phyloP scores from a whole-genome alignment of 208 protist genomes.

The Acanthamoeba rhysodes region DNA sequence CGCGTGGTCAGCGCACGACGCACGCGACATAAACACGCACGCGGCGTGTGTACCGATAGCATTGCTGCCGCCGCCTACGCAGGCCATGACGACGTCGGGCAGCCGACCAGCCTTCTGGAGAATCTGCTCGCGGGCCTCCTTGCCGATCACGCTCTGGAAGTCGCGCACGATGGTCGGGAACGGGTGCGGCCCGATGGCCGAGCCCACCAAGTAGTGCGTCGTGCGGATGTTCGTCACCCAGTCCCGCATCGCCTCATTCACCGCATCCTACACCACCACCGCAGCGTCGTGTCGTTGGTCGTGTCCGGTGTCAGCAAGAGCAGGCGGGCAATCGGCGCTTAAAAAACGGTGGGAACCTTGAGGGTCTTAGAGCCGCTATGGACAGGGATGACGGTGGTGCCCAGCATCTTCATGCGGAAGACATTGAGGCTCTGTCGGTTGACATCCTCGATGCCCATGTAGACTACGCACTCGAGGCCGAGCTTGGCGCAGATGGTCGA shows the following conservation, averaged over 20 bases:
- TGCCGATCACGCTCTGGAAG: conserved; percentile 87
- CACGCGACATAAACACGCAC: not conserved
- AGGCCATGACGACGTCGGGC: conserved; percentile 91
- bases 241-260: conserved; percentile 93
- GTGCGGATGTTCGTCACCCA: conserved; percentile 88
- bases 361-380: conserved; percentile 78
- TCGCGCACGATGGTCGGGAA: conserved; percentile 93
- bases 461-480: conserved; percentile 91
- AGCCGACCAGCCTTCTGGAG: conserved; percentile 81
- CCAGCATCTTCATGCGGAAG: conserved; percentile 93
- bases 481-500: conserved; percentile 91
- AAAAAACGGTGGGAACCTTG: not conserved
- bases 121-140: conserved; percentile 83
- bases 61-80: conserved; percentile 93
- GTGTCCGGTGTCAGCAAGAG: no score
- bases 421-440: conserved; percentile 92
- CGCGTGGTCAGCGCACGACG: not conserved
- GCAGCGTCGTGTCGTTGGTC: not conserved
- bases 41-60: conserved; percentile 86
- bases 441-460: conserved; percentile 91
- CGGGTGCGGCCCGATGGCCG: conserved; percentile 92
- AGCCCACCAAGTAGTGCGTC: conserved; percentile 87
- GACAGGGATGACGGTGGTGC: conserved; percentile 88
- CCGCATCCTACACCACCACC: conserved; percentile 88
- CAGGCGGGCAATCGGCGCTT: no score